These are phyloP conservation scores for Coniosporium apollinis DNA, from an alignment of 495 filamentous ascomycete genomes.

Conservation along the genomic window DNA sequence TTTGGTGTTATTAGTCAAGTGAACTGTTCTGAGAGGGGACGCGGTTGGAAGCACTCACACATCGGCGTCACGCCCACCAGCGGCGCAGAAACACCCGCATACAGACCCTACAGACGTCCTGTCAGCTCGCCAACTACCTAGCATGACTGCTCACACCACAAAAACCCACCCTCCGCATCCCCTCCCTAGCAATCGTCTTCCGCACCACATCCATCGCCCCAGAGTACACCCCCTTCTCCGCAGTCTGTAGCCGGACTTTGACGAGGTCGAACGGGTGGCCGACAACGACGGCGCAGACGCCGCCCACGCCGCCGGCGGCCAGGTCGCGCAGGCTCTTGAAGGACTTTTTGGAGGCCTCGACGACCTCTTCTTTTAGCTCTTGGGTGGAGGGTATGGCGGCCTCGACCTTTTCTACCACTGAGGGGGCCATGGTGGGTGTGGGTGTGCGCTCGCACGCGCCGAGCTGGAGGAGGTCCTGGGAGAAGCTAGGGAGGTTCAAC, in stretches of 20 bases:
- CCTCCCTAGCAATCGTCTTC: conserved; percentile 77
- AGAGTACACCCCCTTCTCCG: conserved; percentile 81
- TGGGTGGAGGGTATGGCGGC: conserved; percentile 23
- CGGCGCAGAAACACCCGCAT: conserved; percentile 93
- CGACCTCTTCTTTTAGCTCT: conserved; percentile 24
- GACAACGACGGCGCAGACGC: conserved; percentile 80
- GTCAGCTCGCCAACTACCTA: no score
- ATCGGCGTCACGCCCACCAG: conserved; percentile 93
- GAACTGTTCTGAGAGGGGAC: background rate
- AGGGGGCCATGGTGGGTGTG: no score
- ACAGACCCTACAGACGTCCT: conserved; percentile 51
- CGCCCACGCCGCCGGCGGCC: conserved; percentile 79
- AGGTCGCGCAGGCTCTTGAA: conserved; percentile 50
- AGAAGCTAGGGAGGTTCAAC: no score
- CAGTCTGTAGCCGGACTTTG: conserved; percentile 92
- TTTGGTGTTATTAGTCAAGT: background rate
- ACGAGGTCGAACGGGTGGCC: conserved; percentile 96
- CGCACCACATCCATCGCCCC: conserved; percentile 82
- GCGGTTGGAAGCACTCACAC: conserved; percentile 54
- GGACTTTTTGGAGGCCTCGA: conserved; percentile 21
- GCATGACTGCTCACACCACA: no score
- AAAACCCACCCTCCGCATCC: conserved; percentile 36
- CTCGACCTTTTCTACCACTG: no score
- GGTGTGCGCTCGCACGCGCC: no score
- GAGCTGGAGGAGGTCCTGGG: no score